A percentile compares a stretch with the other conserved stretches of the same genome.
Evolutionary conservation across 1,284 basidiomycete species (phyloP).

Genomic region (Ustilago hordei): DNA sequence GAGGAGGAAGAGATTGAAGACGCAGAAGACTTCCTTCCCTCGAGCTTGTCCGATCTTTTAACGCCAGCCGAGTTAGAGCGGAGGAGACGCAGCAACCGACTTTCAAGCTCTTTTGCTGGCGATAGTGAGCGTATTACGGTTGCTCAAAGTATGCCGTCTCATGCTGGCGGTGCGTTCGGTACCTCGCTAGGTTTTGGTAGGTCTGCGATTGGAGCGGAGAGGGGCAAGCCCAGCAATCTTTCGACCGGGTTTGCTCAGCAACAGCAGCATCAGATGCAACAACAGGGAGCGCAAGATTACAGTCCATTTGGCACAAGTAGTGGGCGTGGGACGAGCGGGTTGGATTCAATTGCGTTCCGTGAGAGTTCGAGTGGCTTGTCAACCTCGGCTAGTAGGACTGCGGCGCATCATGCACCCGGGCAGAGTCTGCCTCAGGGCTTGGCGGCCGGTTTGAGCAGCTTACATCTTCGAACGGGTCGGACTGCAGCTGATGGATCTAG

Average conservation of each 20-base stretch:
- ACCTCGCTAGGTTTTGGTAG: slow-evolving; percentile 38
- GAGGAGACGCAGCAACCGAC: slow-evolving; percentile 41
- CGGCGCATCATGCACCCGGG: slow-evolving; percentile 78
- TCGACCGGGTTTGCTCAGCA: slow-evolving; percentile 49
- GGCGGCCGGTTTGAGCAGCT: slow-evolving; percentile 84
- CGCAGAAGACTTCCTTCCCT: slow-evolving; percentile 72
- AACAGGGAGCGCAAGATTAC: slow-evolving; percentile 19
- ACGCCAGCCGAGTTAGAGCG: slow-evolving; percentile 68
- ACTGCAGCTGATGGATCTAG: slow-evolving; percentile 8
- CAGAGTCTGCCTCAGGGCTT: slow-evolving; percentile 88
- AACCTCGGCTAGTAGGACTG: slow-evolving; percentile 31
- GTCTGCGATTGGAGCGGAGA: slow-evolving; percentile 31
- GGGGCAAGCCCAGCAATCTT: slow-evolving; percentile 42
- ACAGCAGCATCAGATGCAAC: slow-evolving; percentile 26
- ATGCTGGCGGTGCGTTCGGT: slow-evolving; percentile 23
- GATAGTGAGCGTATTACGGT: slow-evolving; percentile 29
- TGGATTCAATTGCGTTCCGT: slow-evolving; percentile 43
- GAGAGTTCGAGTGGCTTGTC: slow-evolving; percentile 23
- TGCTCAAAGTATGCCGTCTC: slow-evolving; percentile 61
- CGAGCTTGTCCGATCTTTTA: slow-evolving; percentile 65
- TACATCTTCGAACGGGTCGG: slow-evolving; percentile 74
- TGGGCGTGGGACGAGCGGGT: slow-evolving; percentile 20
- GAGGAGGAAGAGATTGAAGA: slow-evolving; percentile 50
- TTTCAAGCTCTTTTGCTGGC: slow-evolving; percentile 42
- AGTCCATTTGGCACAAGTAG: slow-evolving; percentile 20